Percentiles rank a stretch among this genome's conserved stretches.
These are phyloP conservation scores for Ophiosphaerella narmari DNA, from an alignment of 2,329 filamentous ascomycete genomes.

Conservation along the genomic window DNA sequence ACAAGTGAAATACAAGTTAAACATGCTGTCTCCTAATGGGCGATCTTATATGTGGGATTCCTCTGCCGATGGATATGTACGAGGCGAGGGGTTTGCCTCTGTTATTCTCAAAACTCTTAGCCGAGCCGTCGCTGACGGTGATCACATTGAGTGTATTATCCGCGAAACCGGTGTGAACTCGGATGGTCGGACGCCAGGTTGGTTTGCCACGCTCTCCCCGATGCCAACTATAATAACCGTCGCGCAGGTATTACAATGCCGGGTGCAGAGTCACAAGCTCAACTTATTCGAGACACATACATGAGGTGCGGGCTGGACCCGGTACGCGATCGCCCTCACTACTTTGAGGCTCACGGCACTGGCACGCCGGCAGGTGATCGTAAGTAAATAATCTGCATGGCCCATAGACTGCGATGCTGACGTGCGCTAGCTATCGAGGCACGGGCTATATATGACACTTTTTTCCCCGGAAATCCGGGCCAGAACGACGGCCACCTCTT, in stretches of 20 bases:
- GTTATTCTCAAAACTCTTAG: slow-evolving; percentile 50
- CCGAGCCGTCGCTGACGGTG: slow-evolving; percentile 32
- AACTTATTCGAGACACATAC: slow-evolving; percentile 34
- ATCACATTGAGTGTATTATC: slow-evolving; percentile 40
- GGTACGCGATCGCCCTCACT: slow-evolving; percentile 40
- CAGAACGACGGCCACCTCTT: background rate
- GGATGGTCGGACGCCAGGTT: background rate
- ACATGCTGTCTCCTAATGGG: slow-evolving; percentile 11
- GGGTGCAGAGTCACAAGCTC: slow-evolving; percentile 51
- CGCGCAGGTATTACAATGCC: slow-evolving; percentile 53
- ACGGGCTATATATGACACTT: background rate
- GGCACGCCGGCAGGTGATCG: slow-evolving; percentile 58
- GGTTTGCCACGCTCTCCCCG: background rate
- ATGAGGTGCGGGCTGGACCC: slow-evolving; percentile 41
- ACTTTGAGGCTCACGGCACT: slow-evolving; percentile 54
- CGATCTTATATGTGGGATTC: slow-evolving; percentile 7
- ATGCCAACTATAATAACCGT: background rate
- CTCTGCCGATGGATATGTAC: slow-evolving; percentile 25
- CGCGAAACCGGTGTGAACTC: slow-evolving; percentile 21
- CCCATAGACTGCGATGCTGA: slow-evolving; percentile 1
- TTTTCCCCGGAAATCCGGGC: background rate
- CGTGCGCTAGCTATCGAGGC: slow-evolving; percentile 16
- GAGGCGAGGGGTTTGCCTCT: slow-evolving; percentile 22
- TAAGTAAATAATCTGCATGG: background rate
- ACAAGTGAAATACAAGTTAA: slow-evolving; percentile 30